phyloP scores from a whole-genome alignment of 768 basidiomycete genomes.

The Daedaleopsis sinensis region DNA sequence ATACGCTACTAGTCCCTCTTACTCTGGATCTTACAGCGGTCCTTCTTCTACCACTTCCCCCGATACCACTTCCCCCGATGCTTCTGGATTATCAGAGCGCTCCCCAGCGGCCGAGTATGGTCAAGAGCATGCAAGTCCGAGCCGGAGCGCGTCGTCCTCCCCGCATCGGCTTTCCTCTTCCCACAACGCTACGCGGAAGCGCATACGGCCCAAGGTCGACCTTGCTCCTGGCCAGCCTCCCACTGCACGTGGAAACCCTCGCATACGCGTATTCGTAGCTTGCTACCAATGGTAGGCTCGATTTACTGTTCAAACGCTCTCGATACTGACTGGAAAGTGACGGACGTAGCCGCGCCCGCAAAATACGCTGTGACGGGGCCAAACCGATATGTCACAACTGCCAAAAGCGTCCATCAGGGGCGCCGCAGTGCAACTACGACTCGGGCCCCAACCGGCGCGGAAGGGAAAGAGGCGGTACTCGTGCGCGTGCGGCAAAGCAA shows the following conservation, averaged over 20 bases:
- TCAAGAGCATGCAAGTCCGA: neutral
- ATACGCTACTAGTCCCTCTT: neutral
- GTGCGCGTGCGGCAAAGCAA: neutral
- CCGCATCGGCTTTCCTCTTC: neutral
- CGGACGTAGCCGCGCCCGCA: constrained; percentile 9
- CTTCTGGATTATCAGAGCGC: neutral
- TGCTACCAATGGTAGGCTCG: constrained; percentile 69
- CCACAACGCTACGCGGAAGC: constrained; percentile 5
- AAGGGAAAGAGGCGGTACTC: constrained; percentile 1
- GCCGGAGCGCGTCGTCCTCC: constrained; percentile 2
- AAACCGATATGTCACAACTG: constrained; percentile 17
- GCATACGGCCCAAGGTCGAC: constrained; percentile 52
- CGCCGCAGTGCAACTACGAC: constrained; percentile 14
- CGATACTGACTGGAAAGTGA: neutral
- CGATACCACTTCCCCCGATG: neutral
- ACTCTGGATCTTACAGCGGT: neutral
- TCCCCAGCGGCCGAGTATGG: neutral
- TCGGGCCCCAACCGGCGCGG: constrained; percentile 15
- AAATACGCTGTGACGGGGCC: constrained; percentile 18
- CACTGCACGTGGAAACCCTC: constrained; percentile 75
- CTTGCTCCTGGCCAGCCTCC: constrained; percentile 77
- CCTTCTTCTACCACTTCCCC: neutral
- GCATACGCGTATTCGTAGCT: constrained; percentile 76
- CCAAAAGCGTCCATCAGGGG: constrained; percentile 10
- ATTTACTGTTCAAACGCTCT: too few relatives aligned